Conservation (phyloP, 306 rosid genomes). For the Inga leiocalycina region DNA sequence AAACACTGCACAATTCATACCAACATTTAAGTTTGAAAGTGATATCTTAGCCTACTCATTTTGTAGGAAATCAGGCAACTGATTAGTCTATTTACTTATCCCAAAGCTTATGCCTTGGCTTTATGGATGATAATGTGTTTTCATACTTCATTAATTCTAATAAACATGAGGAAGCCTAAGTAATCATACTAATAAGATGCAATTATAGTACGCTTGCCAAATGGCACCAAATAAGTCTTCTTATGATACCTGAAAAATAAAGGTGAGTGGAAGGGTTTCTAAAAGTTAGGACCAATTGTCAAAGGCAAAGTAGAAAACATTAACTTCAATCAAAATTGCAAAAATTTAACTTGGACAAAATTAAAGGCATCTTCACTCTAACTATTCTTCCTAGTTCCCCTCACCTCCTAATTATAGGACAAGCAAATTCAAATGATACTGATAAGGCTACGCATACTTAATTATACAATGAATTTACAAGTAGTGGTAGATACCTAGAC, state of each 20-base stretch:
- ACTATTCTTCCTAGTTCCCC: too few relatives aligned
- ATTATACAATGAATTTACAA: background rate
- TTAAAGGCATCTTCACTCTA: background rate
- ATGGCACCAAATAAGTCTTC: conserved; percentile 23
- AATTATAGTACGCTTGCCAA: background rate
- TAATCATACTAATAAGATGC: background rate
- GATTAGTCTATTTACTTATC: background rate
- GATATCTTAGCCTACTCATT: too few relatives aligned
- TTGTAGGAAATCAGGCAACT: too few relatives aligned
- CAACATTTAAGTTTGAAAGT: too few relatives aligned
- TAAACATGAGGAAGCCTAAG: background rate
- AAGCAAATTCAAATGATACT: background rate
- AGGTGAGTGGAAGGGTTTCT: conserved; percentile 67
- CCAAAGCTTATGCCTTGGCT: background rate
- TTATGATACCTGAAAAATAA: conserved; percentile 8
- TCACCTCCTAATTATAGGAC: too few relatives aligned
- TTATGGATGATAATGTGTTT: conserved; percentile 10
- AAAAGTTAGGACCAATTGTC: conserved; percentile 96
- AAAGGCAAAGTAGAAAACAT: conserved; percentile 38
- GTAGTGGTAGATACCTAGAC: background rate
- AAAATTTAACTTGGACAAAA: conserved; percentile 19
- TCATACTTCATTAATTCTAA: background rate
- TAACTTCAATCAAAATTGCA: background rate
- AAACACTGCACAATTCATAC: too few relatives aligned
- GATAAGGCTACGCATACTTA: background rate